These are phyloP conservation scores for Talaromyces marneffei DNA, from an alignment of 2,329 filamentous ascomycete genomes.

Conservation along the genomic window DNA sequence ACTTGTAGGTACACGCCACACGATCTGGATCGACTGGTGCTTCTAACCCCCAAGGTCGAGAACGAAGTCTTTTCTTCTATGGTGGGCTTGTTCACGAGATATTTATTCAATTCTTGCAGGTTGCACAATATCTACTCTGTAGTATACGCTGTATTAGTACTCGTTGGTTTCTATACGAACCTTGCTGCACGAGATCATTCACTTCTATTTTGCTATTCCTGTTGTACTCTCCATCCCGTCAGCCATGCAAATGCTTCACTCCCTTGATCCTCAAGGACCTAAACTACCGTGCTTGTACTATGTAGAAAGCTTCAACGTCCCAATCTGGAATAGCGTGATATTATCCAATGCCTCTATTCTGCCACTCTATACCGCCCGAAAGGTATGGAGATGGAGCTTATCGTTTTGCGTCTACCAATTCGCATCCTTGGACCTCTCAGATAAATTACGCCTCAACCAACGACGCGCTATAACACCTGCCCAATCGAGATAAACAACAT, in stretches of 20 bases:
- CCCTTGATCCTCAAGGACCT: too few species aligned
- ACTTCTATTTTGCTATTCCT: background rate
- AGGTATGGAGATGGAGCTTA: background rate
- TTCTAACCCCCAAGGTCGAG: background rate
- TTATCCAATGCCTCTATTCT: background rate
- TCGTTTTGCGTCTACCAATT: background rate
- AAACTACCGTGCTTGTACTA: too few species aligned
- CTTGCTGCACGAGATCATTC: background rate
- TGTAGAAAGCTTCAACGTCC: background rate
- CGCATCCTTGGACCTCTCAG: background rate
- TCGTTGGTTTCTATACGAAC: background rate
- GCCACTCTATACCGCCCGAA: conserved; percentile 3
- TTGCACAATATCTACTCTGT: background rate
- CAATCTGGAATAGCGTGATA: background rate
- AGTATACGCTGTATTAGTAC: too few species aligned
- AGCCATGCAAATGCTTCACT: too few species aligned
- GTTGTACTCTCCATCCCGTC: background rate
- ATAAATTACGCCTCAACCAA: background rate
- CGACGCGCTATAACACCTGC: background rate
- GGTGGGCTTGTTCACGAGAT: too few species aligned
- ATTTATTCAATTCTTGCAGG: too few species aligned
- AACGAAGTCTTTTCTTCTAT: background rate
- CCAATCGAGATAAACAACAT: background rate
- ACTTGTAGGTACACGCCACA: conserved; percentile 1
- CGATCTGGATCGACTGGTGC: background rate